These are phyloP conservation scores for Ophiocordyceps polyrhachis-furcata DNA, from an alignment of 2,329 filamentous ascomycete species.

Conservation along the genomic window DNA sequence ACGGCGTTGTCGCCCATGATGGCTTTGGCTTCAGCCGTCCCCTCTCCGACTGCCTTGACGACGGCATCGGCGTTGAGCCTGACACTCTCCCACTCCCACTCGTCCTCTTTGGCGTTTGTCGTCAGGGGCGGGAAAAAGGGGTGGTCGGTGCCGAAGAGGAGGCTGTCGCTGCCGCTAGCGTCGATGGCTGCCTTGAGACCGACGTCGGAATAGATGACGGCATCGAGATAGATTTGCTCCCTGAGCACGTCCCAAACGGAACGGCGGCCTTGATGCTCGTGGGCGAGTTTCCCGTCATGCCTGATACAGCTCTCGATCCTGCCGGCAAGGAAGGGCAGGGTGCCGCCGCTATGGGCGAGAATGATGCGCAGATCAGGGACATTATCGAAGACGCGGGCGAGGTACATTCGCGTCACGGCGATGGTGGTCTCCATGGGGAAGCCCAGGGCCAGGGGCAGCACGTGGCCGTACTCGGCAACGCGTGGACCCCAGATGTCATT, in stretches of 20 bases:
- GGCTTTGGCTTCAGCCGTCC: conserved; percentile 25
- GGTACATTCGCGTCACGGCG: conserved; percentile 68
- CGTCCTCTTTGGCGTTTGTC: conserved; percentile 35
- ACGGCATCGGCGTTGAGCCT: conserved; percentile 32
- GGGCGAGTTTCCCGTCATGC: conserved; percentile 61
- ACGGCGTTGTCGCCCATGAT: conserved; percentile 43
- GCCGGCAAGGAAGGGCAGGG: conserved; percentile 73
- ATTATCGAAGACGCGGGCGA: conserved; percentile 70
- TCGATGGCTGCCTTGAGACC: conserved; percentile 53
- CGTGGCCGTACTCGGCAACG: conserved; percentile 62
- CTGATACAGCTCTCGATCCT: conserved; percentile 73
- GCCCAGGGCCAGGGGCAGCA: conserved; percentile 66
- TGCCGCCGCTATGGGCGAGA: conserved; percentile 75
- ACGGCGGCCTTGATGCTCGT: conserved; percentile 35
- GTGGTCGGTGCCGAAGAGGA: conserved; percentile 71
- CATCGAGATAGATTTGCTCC: conserved; percentile 73
- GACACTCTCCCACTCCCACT: conserved; percentile 61
- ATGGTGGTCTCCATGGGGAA: conserved; percentile 91
- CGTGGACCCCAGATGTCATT: conserved; percentile 60
- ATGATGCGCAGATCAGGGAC: conserved; percentile 53
- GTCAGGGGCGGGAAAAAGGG: conserved; percentile 66
- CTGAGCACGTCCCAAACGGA: conserved; percentile 36
- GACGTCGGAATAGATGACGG: conserved; percentile 64
- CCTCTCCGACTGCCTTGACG: conserved; percentile 26
- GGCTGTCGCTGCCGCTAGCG: conserved; percentile 45